Evolutionary conservation across 768 basidiomycete genomes (phyloP), one percentile per base, ranked within the genome.

Genomic region (Trametes villosa): DNA sequence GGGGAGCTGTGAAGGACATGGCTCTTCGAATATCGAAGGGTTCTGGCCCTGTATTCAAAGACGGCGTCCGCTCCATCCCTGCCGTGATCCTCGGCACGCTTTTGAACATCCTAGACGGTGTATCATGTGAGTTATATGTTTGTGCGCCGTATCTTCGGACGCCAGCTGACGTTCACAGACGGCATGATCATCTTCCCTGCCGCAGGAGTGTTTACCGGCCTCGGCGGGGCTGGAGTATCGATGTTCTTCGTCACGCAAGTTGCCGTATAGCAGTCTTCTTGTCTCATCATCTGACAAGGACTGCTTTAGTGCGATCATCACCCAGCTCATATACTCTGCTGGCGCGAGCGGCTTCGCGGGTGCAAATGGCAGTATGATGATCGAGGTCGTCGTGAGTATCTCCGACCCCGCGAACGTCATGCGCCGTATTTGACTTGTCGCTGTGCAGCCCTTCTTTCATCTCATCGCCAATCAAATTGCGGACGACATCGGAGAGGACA

Each of bases 121-220:
- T 99, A 53, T 93, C 91, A 44, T 98, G 89, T 90, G 70, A 73
- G 89, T 81, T 27, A 17, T 45, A 7, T 36, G 7, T 15, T 29
- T 60, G 45, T 47, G 45, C 24, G 11, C 8, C 11, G 9, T 8
- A 3, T 22, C 22, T 34, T 17, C 7, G 6, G 20, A 8, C 9
- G 31, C 24, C 41, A 4, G 29, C 47, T 50, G n/a, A 57, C 27
- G 17, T 12, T 9, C 7, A 15, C 34, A 91, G 89, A 98, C 75
- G 96, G 96, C 7, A 94, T 98, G 93, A 94, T 94, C 72, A 88
- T 94, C 56, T 99, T 98, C 71, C 97, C 97, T 2, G 86, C 89
- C 0, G 82, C 86, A 9, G 85, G 90, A 2, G 80, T 91, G 3
- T 98, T 99, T 71, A 75, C 82, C 12, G 84, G 84, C 53, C 85